Evolutionary conservation across 1,284 basidiomycete species (phyloP), one percentile per base, ranked within the genome.

Genomic region (Butyriboletus appendiculatus): DNA sequence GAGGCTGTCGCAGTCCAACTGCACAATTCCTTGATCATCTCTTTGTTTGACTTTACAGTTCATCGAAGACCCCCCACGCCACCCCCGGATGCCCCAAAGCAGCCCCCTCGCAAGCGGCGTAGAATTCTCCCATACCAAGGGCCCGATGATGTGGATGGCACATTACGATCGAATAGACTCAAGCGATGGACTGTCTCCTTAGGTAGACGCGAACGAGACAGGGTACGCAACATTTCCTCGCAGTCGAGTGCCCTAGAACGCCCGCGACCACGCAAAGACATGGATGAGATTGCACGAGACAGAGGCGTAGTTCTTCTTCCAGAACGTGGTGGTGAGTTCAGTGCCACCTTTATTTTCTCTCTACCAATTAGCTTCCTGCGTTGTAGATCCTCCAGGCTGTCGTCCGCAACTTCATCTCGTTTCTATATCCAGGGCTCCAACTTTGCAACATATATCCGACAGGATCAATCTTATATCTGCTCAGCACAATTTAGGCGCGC

Each of bases 1-100:
- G 43, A 60, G 14, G 22, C 35, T 18, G 43, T 26, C 50, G 24
- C 60, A 88, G 87, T 91, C 32, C 86, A 89, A 67, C 74, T 92
- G 3, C 90, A 92, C 64, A 92, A 92, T 69, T 82, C 89, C 4
- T 76, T 92, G 28, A 84, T 92, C 44, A 89, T 91, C 37, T 90
- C 90, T 4, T 70, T 92, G 12, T 88, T 92, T 58, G 88, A 90
- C 65, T 85, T 86, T 20, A 88, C 89, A 0, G 81, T 85, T 0
- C 82, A 86, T 60, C 82, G 82, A 56, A 78, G 82, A 43, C 82
- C 82, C 14, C 81, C 83, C 1, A 82, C 85, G 0, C 84, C 86
- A 20, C 81, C 83, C 1, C 81, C 80, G 16, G 75, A 84, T 46
- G 69, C 74, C 3, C 79, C 85, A 6, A 87, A 87, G 58, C 79